Percentiles rank a stretch among this genome's conserved stretches.
These are phyloP conservation scores for Arachis hypogaea DNA, from an alignment of 306 rosid genomes.

Conservation along the genomic window DNA sequence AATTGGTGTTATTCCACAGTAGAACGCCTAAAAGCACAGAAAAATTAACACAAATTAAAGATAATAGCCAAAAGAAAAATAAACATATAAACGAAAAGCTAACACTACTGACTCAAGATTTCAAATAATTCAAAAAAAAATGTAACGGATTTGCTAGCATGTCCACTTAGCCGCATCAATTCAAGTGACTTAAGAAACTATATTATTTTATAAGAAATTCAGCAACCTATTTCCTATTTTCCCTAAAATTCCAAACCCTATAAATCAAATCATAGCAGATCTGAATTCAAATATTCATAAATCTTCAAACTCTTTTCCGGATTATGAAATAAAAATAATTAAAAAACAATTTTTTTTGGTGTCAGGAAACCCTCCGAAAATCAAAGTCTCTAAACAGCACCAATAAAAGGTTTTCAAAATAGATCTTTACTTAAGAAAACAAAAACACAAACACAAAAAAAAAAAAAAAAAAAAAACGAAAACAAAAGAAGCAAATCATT, in stretches of 20 bases:
- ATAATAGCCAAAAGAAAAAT: neutral
- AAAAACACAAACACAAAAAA: no score
- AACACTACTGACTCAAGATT: neutral
- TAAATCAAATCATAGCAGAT: conserved; percentile 46
- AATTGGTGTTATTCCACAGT: conserved; percentile 44
- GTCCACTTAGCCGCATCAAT: conserved; percentile 5
- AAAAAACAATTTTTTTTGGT: neutral
- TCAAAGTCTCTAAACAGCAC: neutral
- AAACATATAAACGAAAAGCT: neutral
- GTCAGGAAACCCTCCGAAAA: conserved; percentile 20
- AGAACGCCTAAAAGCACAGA: conserved; percentile 60
- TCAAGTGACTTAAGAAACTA: neutral
- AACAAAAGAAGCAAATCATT: neutral
- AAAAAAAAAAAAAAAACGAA: neutral
- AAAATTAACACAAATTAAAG: conserved; percentile 22
- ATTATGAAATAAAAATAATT: conserved; percentile 4
- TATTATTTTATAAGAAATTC: neutral
- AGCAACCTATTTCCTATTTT: neutral
- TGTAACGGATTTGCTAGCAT: neutral
- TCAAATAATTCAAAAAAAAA: neutral
- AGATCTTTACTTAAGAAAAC: conserved; percentile 12
- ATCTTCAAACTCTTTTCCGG: neutral
- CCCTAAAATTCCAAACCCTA: conserved; percentile 20
- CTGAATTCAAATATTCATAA: conserved; percentile 39
- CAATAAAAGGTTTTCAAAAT: neutral